Conservation (phyloP, 768 basidiomycete genomes). For the Lactarius deliciosus region DNA sequence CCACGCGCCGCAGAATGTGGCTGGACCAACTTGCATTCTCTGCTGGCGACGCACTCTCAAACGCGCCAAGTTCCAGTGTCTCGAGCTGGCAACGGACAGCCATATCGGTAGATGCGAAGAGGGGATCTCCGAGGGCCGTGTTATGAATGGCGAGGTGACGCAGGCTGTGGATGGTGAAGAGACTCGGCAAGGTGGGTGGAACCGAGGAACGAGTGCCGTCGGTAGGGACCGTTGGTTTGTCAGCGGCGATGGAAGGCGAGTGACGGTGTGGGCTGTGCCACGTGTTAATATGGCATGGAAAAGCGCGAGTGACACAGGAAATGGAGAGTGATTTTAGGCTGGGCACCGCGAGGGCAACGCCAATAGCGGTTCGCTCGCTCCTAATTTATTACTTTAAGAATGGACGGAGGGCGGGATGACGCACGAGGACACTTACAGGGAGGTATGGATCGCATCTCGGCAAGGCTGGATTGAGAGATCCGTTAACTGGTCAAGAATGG, state of each 20-base stretch:
- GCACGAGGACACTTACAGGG: slow-evolving; percentile 22
- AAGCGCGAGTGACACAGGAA: slow-evolving; percentile 24
- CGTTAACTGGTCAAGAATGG: slow-evolving; percentile 14
- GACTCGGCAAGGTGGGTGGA: slow-evolving; percentile 8
- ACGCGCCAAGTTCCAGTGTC: slow-evolving; percentile 26
- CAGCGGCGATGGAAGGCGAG: not conserved
- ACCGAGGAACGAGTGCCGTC: not conserved
- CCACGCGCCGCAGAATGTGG: slow-evolving; percentile 22
- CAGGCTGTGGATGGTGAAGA: slow-evolving; percentile 23
- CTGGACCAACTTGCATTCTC: slow-evolving; percentile 23
- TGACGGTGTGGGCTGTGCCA: not conserved
- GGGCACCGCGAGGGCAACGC: slow-evolving; percentile 25
- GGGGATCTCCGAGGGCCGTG: slow-evolving; percentile 25
- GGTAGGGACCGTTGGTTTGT: not conserved
- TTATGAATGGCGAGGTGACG: slow-evolving; percentile 28
- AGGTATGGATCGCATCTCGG: slow-evolving; percentile 18
- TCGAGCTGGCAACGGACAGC: slow-evolving; percentile 15
- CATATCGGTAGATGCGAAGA: slow-evolving; percentile 20
- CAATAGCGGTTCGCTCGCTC: slow-evolving; percentile 27
- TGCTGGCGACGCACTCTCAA: slow-evolving; percentile 20
- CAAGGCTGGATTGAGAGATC: slow-evolving; percentile 27
- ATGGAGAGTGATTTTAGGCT: slow-evolving; percentile 27
- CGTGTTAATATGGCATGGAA: slow-evolving; percentile 1
- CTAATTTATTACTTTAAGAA: slow-evolving; percentile 8
- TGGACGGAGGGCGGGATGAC: slow-evolving; percentile 8